These are phyloP conservation scores for Ophiostoma populinum DNA, from an alignment of 2,329 filamentous ascomycete species.

Conservation along the genomic window DNA sequence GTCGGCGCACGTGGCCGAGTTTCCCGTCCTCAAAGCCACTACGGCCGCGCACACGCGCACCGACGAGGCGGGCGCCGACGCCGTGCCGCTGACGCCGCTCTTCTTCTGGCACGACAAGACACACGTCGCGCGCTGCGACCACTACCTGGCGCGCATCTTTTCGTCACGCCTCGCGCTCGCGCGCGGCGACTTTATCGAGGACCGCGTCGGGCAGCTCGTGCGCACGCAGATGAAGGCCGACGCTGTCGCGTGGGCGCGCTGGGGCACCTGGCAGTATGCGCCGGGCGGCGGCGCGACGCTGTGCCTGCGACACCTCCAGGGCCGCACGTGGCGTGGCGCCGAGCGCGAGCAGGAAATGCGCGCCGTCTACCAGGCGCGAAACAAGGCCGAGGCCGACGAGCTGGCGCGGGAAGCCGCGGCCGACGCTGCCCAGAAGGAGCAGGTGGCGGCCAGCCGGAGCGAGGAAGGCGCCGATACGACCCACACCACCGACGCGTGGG, in stretches of 20 bases:
- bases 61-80: constrained; percentile 6
- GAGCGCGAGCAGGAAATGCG: constrained; percentile 15
- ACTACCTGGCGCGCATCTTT: constrained; percentile 34
- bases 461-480: too few relatives aligned
- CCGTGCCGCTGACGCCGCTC: constrained; percentile 32
- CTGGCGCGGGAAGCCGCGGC: background rate
- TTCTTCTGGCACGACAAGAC: constrained; percentile 45
- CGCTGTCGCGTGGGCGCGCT: constrained; percentile 27
- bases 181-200: constrained; percentile 38
- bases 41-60: constrained; percentile 23
- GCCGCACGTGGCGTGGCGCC: constrained; percentile 30
- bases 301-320: constrained; percentile 33
- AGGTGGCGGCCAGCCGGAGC: too few relatives aligned
- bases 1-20: constrained; percentile 27
- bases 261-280: constrained; percentile 39
- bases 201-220: constrained; percentile 35
- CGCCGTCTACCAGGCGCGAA: constrained; percentile 6
- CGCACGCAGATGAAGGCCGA: constrained; percentile 39
- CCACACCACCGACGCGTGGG: too few relatives aligned
- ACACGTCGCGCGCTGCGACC: constrained; percentile 29
- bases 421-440: too few relatives aligned
- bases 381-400: constrained; percentile 4
- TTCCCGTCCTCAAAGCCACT: constrained; percentile 23
- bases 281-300: constrained; percentile 25
- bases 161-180: constrained; percentile 30